A percentile compares a stretch with the other conserved stretches of the same genome.
Evolutionary conservation across 164 flowering plant genomes (phyloP).

Genomic region (Liriodendron chinense): DNA sequence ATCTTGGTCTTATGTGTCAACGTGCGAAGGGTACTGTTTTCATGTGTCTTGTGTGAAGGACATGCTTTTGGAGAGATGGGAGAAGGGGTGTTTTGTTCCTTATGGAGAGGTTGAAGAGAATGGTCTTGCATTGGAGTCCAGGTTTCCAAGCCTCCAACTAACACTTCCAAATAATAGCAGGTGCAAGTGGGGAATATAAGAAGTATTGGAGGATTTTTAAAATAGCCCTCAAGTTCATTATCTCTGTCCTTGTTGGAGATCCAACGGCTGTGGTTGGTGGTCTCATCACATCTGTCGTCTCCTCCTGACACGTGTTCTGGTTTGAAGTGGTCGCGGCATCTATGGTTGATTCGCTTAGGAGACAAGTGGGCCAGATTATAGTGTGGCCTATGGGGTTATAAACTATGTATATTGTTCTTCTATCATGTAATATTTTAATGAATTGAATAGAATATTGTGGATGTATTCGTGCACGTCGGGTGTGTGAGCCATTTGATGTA

Average conservation of each 20-base stretch:
- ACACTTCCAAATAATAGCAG: not conserved
- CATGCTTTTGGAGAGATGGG: conserved; percentile 23
- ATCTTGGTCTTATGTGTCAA: conserved; percentile 29
- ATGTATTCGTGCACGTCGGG: too few species aligned
- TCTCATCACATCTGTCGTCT: conserved; percentile 5
- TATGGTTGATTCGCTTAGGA: too few species aligned
- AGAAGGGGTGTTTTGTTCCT: conserved; percentile 1
- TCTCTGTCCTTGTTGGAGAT: conserved; percentile 10
- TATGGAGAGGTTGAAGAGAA: not conserved
- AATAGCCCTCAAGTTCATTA: conserved; percentile 6
- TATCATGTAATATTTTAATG: too few species aligned
- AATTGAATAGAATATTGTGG: too few species aligned
- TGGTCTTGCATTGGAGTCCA: conserved; percentile 1
- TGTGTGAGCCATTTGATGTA: too few species aligned
- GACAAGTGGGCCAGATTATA: too few species aligned
- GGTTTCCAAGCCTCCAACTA: not conserved
- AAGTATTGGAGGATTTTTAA: conserved; percentile 16
- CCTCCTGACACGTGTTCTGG: not conserved
- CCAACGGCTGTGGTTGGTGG: conserved; percentile 10
- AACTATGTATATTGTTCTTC: too few species aligned
- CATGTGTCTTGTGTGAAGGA: conserved; percentile 31
- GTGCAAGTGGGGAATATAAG: not conserved
- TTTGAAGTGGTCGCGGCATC: too few species aligned
- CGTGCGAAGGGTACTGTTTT: conserved; percentile 4
- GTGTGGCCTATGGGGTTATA: too few species aligned